Percentiles rank a stretch among this genome's conserved stretches.
Evolutionary conservation across 2,329 filamentous ascomycete genomes (phyloP).

Genomic region (Calonectria multiphialidica): DNA sequence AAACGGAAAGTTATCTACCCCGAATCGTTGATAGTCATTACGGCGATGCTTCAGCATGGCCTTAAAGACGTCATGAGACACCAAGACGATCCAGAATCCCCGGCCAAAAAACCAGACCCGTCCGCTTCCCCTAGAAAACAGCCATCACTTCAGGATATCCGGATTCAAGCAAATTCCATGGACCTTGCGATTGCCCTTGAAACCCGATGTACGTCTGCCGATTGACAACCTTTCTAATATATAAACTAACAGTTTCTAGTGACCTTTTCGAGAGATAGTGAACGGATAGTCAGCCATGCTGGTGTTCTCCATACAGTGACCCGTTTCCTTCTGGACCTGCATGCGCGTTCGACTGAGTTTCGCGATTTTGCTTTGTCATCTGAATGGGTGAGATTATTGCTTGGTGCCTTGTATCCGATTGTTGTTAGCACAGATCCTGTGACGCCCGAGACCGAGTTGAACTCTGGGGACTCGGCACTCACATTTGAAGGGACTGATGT

Average conservation of each 20-base stretch:
- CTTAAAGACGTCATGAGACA: conserved; percentile 77
- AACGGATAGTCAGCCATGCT: conserved; percentile 64
- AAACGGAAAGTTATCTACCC: conserved; percentile 78
- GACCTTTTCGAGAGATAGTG: conserved; percentile 53
- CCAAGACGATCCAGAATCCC: conserved; percentile 70
- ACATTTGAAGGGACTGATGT: conserved; percentile 90
- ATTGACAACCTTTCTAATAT: too few species aligned
- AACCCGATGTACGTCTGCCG: conserved; percentile 60
- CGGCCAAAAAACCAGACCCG: conserved; percentile 44
- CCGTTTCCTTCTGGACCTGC: conserved; percentile 82
- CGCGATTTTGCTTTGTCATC: conserved; percentile 85
- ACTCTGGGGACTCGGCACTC: conserved; percentile 82
- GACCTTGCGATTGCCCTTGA: conserved; percentile 72
- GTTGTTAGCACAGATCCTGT: conserved; percentile 89
- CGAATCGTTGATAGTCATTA: conserved; percentile 84
- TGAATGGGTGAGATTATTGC: conserved; percentile 83
- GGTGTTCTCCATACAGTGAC: conserved; percentile 81
- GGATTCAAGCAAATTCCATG: conserved; percentile 71
- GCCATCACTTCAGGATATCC: conserved; percentile 30
- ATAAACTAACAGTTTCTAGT: conserved; percentile 35
- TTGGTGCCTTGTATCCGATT: conserved; percentile 86
- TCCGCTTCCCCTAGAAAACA: conserved; percentile 25
- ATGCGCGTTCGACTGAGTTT: conserved; percentile 81
- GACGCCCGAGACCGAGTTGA: conserved; percentile 86
- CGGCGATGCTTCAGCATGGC: conserved; percentile 88